phyloP scores from a whole-genome alignment of 176 grass and related monocot genomes.

The Eremochloa ophiuroides region DNA sequence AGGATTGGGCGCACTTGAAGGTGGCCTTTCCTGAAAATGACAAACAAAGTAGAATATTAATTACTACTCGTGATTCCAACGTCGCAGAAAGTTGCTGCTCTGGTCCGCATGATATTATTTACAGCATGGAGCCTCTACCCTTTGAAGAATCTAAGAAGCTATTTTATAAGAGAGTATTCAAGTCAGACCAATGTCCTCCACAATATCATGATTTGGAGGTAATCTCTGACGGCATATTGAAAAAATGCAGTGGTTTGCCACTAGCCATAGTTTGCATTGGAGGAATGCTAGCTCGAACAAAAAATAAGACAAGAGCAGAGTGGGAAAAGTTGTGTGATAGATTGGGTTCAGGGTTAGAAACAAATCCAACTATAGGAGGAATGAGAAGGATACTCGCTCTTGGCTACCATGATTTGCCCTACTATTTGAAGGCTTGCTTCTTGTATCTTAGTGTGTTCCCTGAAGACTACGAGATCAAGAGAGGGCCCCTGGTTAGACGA shows the following conservation, averaged over 20 bases:
- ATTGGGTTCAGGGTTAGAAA: background rate
- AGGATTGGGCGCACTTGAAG: slow-evolving; percentile 9
- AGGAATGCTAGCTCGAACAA: background rate
- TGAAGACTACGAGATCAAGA: background rate
- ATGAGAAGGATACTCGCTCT: slow-evolving; percentile 15
- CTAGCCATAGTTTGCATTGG: slow-evolving; percentile 33
- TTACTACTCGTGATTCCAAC: slow-evolving; percentile 9
- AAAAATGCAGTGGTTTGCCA: slow-evolving; percentile 23
- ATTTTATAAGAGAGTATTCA: slow-evolving; percentile 17
- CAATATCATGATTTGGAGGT: background rate
- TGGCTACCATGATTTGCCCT: slow-evolving; percentile 43
- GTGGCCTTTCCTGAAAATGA: slow-evolving; percentile 18
- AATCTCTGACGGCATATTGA: background rate
- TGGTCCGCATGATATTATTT: background rate
- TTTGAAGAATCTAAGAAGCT: background rate
- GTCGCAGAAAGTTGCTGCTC: slow-evolving; percentile 27
- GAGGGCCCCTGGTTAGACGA: slow-evolving; percentile 13
- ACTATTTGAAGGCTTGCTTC: slow-evolving; percentile 47
- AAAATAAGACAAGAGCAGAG: background rate
- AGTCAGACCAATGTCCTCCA: background rate
- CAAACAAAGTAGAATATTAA: slow-evolving; percentile 26
- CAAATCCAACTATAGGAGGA: background rate
- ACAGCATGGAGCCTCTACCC: background rate
- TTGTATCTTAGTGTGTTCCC: slow-evolving; percentile 32
- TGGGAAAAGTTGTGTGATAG: slow-evolving; percentile 7